Evolutionary conservation across 257 asterid genomes (phyloP).

Genomic region (Nicotiana knightiana): DNA sequence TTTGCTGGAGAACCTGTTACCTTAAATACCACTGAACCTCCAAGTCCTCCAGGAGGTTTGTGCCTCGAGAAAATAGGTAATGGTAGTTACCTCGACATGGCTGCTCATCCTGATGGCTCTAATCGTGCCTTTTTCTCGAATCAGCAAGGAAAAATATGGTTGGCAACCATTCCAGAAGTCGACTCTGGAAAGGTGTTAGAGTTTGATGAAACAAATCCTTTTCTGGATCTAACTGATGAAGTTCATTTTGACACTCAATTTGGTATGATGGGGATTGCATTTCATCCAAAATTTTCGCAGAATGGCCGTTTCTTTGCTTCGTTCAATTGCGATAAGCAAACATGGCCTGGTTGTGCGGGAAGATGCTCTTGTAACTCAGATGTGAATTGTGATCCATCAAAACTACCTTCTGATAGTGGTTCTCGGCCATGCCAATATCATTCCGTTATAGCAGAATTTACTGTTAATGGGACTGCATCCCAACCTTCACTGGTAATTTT

Average conservation of each 20-base stretch:
- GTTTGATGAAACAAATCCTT: constrained; percentile 49
- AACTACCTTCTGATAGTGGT: constrained; percentile 46
- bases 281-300: constrained; percentile 58
- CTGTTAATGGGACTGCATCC: constrained; percentile 50
- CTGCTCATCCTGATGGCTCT: constrained; percentile 82
- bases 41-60: constrained; percentile 57
- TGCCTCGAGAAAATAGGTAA: constrained; percentile 87
- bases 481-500: constrained; percentile 51
- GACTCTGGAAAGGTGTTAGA: constrained; percentile 57
- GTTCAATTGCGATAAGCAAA: constrained; percentile 69
- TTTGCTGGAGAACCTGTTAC: constrained; percentile 52
- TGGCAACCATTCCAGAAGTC: constrained; percentile 63
- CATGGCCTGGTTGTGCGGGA: constrained; percentile 72
- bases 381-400: constrained; percentile 63
- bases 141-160: constrained; percentile 77
- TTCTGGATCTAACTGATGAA: constrained; percentile 71
- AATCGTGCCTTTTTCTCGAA: constrained; percentile 71
- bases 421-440: constrained; percentile 79
- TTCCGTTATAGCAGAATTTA: constrained; percentile 69
- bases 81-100: constrained; percentile 70
- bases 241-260: constrained; percentile 63
- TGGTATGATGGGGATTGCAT: constrained; percentile 79
- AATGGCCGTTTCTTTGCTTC: constrained; percentile 89
- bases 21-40: constrained; percentile 31
- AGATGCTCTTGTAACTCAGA: constrained; percentile 82